phyloP scores from a whole-genome alignment of 2,329 filamentous ascomycete genomes.

The Rosellinia necatrix region DNA sequence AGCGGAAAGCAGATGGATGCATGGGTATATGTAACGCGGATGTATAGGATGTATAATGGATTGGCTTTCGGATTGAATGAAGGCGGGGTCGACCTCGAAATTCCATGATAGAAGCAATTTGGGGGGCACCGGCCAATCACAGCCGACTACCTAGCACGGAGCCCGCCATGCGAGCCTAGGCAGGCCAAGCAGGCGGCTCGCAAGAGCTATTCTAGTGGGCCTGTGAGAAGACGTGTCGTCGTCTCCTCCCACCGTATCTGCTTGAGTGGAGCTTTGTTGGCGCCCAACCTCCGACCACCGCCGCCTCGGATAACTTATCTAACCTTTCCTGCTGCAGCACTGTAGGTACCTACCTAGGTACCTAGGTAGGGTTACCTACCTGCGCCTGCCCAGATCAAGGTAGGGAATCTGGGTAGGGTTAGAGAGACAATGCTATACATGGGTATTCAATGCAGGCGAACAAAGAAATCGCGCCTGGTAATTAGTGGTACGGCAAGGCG shows the following conservation, averaged over 20 bases:
- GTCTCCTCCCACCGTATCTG: constrained; percentile 1
- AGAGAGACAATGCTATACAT: too few relatives aligned
- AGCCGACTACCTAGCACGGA: not conserved
- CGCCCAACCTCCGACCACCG: too few relatives aligned
- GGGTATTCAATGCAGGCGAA: too few relatives aligned
- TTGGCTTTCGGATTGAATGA: not conserved
- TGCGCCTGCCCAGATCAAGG: too few relatives aligned
- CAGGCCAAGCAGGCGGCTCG: not conserved
- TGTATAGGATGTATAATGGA: not conserved
- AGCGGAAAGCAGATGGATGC: not conserved
- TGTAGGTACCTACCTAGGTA: too few relatives aligned
- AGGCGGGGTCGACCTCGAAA: constrained; percentile 8
- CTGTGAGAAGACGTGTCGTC: constrained; percentile 15
- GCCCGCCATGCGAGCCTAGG: not conserved
- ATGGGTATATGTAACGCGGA: not conserved
- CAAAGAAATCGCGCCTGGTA: too few relatives aligned
- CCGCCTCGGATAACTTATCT: not conserved
- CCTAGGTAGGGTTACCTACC: too few relatives aligned
- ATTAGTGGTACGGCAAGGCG: too few relatives aligned
- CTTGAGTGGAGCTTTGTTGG: constrained; percentile 11
- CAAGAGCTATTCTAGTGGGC: constrained; percentile 3
- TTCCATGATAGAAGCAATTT: not conserved
- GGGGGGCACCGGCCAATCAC: constrained; percentile 14
- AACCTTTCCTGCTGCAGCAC: not conserved
- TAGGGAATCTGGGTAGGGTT: too few relatives aligned